phyloP scores from a whole-genome alignment of 768 basidiomycete species.

The Mrakia hoshinonis region DNA sequence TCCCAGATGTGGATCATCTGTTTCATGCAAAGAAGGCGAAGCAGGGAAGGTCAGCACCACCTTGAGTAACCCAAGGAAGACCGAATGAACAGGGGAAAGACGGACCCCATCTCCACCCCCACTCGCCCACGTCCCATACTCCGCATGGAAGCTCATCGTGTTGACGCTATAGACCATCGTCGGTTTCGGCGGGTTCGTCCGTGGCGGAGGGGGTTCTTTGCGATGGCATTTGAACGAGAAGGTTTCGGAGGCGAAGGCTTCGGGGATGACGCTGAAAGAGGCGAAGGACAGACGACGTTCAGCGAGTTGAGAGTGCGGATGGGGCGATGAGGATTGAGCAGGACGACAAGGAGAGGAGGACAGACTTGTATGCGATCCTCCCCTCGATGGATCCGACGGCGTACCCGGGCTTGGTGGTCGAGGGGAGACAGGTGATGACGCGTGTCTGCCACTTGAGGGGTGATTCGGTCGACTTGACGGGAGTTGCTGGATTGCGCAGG shows the following conservation, averaged over 20 bases:
- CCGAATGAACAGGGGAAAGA: background rate
- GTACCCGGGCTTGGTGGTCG: slow-evolving; percentile 49
- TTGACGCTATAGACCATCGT: slow-evolving; percentile 49
- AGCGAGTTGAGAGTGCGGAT: background rate
- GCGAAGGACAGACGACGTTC: background rate
- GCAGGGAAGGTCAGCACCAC: background rate
- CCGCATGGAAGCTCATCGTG: slow-evolving; percentile 74
- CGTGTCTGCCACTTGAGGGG: slow-evolving; percentile 92
- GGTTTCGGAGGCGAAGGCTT: slow-evolving; percentile 48
- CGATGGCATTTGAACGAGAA: slow-evolving; percentile 68
- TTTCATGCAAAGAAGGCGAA: too few relatives aligned
- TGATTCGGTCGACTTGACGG: slow-evolving; percentile 47
- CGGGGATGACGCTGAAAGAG: slow-evolving; percentile 12
- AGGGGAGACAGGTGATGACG: slow-evolving; percentile 71
- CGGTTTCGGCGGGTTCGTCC: slow-evolving; percentile 28
- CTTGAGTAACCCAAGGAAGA: background rate
- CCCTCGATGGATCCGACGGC: slow-evolving; percentile 48
- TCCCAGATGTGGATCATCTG: slow-evolving; percentile 89
- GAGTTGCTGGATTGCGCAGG: slow-evolving; percentile 1
- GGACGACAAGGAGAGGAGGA: too few relatives aligned
- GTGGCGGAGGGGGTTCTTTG: slow-evolving; percentile 34
- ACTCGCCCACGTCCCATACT: slow-evolving; percentile 75
- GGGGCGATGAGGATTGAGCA: too few relatives aligned
- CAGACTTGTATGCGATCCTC: slow-evolving; percentile 90
- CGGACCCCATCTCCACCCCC: slow-evolving; percentile 48